phyloP scores from a whole-genome alignment of 441 rosid species.

The Lepidium campestre region DNA sequence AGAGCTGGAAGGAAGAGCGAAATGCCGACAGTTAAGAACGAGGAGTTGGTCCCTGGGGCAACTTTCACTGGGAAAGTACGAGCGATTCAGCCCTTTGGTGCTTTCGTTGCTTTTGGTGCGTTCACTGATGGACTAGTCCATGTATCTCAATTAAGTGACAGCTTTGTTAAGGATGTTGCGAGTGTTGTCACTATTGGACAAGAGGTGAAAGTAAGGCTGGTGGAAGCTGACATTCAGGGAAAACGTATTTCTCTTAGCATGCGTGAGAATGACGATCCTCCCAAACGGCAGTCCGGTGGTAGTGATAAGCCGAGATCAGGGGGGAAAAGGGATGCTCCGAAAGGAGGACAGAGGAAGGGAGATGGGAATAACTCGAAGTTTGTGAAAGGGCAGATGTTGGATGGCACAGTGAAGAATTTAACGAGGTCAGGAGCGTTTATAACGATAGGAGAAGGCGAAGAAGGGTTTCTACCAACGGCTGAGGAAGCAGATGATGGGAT shows the following conservation, averaged over 20 bases:
- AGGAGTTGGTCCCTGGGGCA: slow-evolving; percentile 78
- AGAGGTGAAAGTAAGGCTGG: slow-evolving; percentile 73
- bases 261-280: slow-evolving; percentile 58
- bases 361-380: slow-evolving; percentile 52
- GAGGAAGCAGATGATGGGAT: slow-evolving; percentile 77
- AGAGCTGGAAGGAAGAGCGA: slow-evolving; percentile 67
- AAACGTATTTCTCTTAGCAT: slow-evolving; percentile 82
- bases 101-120: slow-evolving; percentile 88
- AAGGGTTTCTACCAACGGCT: slow-evolving; percentile 76
- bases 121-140: slow-evolving; percentile 93
- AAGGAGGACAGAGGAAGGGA: slow-evolving; percentile 43
- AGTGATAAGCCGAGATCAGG: slow-evolving; percentile 49
- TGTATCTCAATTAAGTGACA: slow-evolving; percentile 77
- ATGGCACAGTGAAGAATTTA: slow-evolving; percentile 75
- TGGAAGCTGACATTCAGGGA: slow-evolving; percentile 70
- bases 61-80: slow-evolving; percentile 81
- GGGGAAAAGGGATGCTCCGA: slow-evolving; percentile 42
- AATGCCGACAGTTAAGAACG: slow-evolving; percentile 77
- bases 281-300: slow-evolving; percentile 28
- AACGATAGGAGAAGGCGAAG: slow-evolving; percentile 88
- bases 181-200: slow-evolving; percentile 85
- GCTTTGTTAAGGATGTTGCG: slow-evolving; percentile 82
- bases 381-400: slow-evolving; percentile 70
- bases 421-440: slow-evolving; percentile 80
- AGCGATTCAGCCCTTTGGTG: slow-evolving; percentile 94